Evolutionary conservation across 1,139 yeast species (phyloP).

Genomic region (Scheffersomyces parashehatae): DNA sequence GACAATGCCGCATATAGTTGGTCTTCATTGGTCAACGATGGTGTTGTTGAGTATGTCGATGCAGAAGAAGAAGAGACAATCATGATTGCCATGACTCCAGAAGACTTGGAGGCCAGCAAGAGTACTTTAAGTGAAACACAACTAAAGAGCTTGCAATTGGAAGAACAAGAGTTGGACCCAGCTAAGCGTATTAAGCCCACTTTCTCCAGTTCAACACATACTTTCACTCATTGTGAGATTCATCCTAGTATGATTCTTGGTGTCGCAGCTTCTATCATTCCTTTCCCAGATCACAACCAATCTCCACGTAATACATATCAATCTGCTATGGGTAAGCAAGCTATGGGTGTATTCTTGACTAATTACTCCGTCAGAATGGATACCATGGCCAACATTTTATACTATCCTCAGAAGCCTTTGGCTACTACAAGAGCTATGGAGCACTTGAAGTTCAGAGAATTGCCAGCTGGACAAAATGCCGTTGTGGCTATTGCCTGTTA

Average conservation of each 20-base stretch:
- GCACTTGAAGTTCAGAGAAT: constrained; percentile 91
- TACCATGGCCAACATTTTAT: constrained; percentile 96
- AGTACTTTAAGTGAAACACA: constrained; percentile 49
- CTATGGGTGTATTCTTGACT: constrained; percentile 99
- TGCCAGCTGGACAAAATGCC: constrained; percentile 99
- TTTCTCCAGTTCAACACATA: constrained; percentile 64
- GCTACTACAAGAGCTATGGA: constrained; percentile 99
- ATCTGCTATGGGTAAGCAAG: constrained; percentile 99
- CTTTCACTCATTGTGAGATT: constrained; percentile 98
- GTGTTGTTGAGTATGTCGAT: constrained; percentile 91
- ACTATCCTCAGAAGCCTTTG: constrained; percentile 98
- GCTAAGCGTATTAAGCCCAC: constrained; percentile 86
- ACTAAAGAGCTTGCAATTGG: constrained; percentile 43
- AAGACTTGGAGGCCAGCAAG: constrained; percentile 77
- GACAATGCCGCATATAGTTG: constrained; percentile 68
- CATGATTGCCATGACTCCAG: constrained; percentile 98
- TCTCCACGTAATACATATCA: constrained; percentile 99
- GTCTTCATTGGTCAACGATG: constrained; percentile 81
- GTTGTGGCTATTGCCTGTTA: constrained; percentile 97
- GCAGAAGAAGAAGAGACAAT: constrained; percentile 98
- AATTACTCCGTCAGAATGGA: constrained; percentile 98
- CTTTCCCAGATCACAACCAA: constrained; percentile 99
- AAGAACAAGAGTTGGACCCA: constrained; percentile 62
- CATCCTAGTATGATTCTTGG: constrained; percentile 99
- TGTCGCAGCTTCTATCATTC: constrained; percentile 97